phyloP scores from a whole-genome alignment of 164 flowering plant genomes.

The Sextonia rubra region DNA sequence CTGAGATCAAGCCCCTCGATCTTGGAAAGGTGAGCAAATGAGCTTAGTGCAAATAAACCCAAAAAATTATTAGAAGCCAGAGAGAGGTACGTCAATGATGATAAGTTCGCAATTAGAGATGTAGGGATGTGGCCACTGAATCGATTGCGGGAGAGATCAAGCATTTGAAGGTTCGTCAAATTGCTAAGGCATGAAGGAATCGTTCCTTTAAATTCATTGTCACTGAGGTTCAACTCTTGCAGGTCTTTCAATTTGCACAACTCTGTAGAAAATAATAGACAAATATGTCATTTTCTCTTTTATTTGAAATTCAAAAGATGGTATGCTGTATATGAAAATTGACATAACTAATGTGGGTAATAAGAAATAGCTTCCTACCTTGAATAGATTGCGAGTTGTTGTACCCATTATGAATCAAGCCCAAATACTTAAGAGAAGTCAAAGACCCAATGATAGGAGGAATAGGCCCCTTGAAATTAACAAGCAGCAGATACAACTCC shows the following conservation, averaged over 20 bases:
- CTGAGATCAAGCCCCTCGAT: background rate
- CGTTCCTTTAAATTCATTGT: too few relatives aligned
- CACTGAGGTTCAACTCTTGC: too few relatives aligned
- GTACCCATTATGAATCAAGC: background rate
- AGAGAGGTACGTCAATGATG: too few relatives aligned
- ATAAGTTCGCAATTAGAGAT: too few relatives aligned
- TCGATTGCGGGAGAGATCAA: too few relatives aligned
- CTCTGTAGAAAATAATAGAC: too few relatives aligned
- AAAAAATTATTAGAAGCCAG: too few relatives aligned
- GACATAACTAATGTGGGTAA: background rate
- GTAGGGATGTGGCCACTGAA: too few relatives aligned
- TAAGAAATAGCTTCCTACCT: background rate
- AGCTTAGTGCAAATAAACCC: background rate
- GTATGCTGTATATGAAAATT: background rate
- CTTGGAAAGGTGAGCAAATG: conserved; percentile 2
- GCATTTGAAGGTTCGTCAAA: too few relatives aligned
- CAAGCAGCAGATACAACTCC: background rate
- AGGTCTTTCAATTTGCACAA: too few relatives aligned
- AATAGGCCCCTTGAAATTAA: background rate
- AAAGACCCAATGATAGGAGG: background rate
- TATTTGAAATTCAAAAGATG: background rate
- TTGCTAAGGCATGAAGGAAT: too few relatives aligned
- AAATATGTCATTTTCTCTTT: background rate
- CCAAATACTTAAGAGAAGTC: background rate
- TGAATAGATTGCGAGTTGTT: background rate